Percentiles rank a stretch among this genome's conserved stretches.
These are phyloP conservation scores for Trichoderma erinaceum DNA, from an alignment of 495 filamentous ascomycete species.

Conservation along the genomic window DNA sequence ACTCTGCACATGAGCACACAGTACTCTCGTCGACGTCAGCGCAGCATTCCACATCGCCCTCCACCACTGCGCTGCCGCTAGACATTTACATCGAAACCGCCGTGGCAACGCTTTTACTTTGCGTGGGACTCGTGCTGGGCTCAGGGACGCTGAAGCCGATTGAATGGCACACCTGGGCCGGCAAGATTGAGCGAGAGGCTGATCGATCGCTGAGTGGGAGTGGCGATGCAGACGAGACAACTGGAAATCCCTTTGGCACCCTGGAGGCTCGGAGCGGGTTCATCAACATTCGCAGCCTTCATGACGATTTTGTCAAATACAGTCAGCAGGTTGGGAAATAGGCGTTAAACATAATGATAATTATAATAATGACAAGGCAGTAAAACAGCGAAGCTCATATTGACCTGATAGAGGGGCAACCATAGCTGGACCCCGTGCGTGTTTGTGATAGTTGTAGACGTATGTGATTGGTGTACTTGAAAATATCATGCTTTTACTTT, in stretches of 20 bases:
- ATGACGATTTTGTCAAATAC: conserved; percentile 66
- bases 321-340: conserved; percentile 42
- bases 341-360: neutral
- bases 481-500: neutral
- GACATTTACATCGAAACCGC: conserved; percentile 75
- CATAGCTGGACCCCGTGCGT: neutral
- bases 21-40: conserved; percentile 55
- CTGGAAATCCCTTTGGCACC: conserved; percentile 44
- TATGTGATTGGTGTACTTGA: too few species aligned
- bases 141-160: conserved; percentile 68
- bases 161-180: conserved; percentile 77
- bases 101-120: conserved; percentile 61
- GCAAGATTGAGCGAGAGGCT: conserved; percentile 72
- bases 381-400: neutral
- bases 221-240: conserved; percentile 49
- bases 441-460: neutral
- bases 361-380: neutral
- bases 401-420: neutral
- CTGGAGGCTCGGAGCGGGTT: conserved; percentile 44
- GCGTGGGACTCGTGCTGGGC: conserved; percentile 62
- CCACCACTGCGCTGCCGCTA: conserved; percentile 50
- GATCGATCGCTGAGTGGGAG: conserved; percentile 48
- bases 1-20: conserved; percentile 81
- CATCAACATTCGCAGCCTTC: conserved; percentile 57
- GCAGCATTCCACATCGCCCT: conserved; percentile 40